Conservation (phyloP, 148 eudicot species). For the Rhododendron simsii region DNA sequence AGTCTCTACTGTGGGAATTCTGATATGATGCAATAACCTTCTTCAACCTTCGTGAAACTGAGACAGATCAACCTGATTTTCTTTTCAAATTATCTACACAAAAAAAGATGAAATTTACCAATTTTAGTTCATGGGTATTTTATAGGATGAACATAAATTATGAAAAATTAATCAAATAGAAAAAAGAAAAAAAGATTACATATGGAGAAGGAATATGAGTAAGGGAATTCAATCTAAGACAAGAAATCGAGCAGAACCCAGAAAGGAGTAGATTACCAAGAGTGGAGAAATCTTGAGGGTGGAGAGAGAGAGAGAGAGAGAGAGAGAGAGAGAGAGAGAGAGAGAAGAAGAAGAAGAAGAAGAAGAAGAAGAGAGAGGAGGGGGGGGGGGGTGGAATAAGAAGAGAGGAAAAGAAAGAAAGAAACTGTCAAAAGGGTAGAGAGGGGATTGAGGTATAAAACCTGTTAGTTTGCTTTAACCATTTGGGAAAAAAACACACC, state of each 20-base stretch:
- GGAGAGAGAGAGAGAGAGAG: background rate
- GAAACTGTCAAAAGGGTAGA: background rate
- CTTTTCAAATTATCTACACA: background rate
- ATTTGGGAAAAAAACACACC: constrained; percentile 30
- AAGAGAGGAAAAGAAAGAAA: background rate
- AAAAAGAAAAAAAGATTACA: background rate
- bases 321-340: constrained; percentile 6
- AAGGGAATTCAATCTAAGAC: background rate
- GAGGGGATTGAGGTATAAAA: constrained; percentile 34
- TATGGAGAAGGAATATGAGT: background rate
- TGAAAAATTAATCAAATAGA: background rate
- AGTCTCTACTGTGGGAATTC: background rate
- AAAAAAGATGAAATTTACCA: background rate
- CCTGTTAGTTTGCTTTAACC: constrained; percentile 43
- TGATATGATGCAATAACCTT: background rate
- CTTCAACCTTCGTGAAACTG: background rate
- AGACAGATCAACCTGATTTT: constrained; percentile 1
- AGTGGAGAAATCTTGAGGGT: background rate
- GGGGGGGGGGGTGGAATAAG: background rate
- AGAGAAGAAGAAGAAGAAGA: background rate
- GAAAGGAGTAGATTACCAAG: background rate
- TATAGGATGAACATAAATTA: background rate
- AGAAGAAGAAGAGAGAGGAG: background rate
- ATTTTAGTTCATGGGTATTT: background rate
- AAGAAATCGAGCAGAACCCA: constrained; percentile 7